Conservation (phyloP, 2,329 filamentous ascomycete species). For the Pleoardoris graminearum region DNA sequence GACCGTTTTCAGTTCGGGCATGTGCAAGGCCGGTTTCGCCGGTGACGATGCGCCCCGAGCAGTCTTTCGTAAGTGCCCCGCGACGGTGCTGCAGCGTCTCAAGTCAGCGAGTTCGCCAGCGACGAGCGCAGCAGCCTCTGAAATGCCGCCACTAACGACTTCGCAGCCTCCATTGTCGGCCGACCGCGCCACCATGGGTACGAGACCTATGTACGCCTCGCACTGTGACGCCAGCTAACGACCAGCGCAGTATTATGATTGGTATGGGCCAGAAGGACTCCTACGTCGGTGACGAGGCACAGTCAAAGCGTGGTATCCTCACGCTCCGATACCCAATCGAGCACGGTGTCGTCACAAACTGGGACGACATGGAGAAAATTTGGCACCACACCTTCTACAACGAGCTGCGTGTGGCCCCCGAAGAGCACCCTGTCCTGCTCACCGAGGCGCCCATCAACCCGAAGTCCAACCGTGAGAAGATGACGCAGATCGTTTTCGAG, state of each 20-base stretch:
- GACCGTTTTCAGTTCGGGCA: conserved; percentile 80
- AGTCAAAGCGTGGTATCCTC: conserved; percentile 99
- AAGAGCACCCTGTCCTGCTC: conserved; percentile 99
- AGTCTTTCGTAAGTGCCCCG: conserved; percentile 91
- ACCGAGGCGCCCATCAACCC: conserved; percentile 99
- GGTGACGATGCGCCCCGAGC: conserved; percentile 99
- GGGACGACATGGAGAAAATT: conserved; percentile 99
- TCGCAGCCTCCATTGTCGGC: conserved; percentile 94
- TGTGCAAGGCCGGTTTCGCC: conserved; percentile 99
- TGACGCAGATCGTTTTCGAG: conserved; percentile 99
- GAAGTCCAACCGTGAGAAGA: conserved; percentile 99
- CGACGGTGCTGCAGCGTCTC: conserved; percentile 16
- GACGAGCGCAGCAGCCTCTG: conserved; percentile 1
- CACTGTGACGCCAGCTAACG: conserved; percentile 45
- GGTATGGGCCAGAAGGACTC: conserved; percentile 99
- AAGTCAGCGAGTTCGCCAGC: conserved; percentile 7
- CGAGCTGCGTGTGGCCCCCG: conserved; percentile 98
- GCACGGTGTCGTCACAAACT: conserved; percentile 99
- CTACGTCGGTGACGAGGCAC: conserved; percentile 99
- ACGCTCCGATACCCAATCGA: conserved; percentile 99
- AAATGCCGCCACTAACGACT: conserved; percentile 33
- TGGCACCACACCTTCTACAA: conserved; percentile 99
- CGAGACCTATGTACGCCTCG: conserved; percentile 49
- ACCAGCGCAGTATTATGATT: conserved; percentile 89
- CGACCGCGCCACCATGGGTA: conserved; percentile 99